Base-by-base conservation (phyloP, 305 asterid genomes). In the Fraxinus angustifolia region DNA sequence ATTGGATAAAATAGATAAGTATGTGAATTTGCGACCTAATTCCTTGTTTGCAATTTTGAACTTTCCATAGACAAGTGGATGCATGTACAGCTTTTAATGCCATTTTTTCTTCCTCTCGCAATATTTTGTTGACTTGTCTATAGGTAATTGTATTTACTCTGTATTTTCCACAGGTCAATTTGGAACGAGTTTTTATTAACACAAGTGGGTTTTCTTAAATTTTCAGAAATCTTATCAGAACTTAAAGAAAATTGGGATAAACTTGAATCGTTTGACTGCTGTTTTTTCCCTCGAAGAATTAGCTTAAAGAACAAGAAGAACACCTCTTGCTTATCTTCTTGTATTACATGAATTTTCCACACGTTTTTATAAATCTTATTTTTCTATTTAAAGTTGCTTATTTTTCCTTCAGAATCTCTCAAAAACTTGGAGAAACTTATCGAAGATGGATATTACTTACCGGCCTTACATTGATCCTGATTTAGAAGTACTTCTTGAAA, bases 391-490 rank as follows among this genome's bases (percentile, higher is more conserved):
- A 45, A 62, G 19, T 3, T 45, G 81, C n/a, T 8, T 72, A 35
- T 70, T 48, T 50, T 31, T 79, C 17, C 4, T 11, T 12, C 73
- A 67, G 73, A 67, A 26, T 67, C 73, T 67, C 73, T 60, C 28
- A 60, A 23, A 60, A 92, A 10, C 50, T 40, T 40, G 50, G 50
- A 8, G 14, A 38, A 45, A 45, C n/a, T 45, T 12, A 45, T 45
- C 3, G 53, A 45, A 45, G 17, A 45, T 95, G 99, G 99, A 93
- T 76, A 79, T 91, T 56, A 74, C 89, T 67, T 92, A 88, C 81
- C 87, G 62, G 81, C 97, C 94, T 4, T 91, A 87, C 85, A 76
- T 89, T 77, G 91, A 94, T 88, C 93, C 93, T 31, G 91, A 89
- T 58, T 81, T 90, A 58, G 90, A 88, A 84, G 81, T 81, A 12